phyloP scores from a whole-genome alignment of 192 early-diverging fungal genomes.

The Podila verticillata region DNA sequence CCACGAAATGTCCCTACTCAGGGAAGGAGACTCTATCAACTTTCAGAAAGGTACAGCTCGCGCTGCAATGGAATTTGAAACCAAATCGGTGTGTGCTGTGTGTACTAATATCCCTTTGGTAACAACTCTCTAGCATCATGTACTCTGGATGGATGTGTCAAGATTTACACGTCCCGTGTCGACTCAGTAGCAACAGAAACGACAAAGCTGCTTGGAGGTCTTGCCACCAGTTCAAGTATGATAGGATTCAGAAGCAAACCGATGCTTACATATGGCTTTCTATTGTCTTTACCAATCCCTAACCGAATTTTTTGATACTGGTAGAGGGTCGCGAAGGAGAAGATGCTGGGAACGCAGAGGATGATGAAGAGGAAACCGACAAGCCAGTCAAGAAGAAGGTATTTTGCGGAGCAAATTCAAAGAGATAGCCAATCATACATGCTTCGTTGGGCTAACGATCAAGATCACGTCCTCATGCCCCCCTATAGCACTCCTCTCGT shows the following conservation, averaged over 20 bases:
- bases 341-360: slow-evolving; percentile 47
- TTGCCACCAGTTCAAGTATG: slow-evolving; percentile 78
- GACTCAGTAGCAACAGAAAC: slow-evolving; percentile 96
- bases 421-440: too few relatives aligned
- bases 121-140: slow-evolving; percentile 75
- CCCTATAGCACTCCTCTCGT: slow-evolving; percentile 49
- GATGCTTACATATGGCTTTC: neutral
- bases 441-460: neutral
- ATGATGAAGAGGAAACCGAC: slow-evolving; percentile 58
- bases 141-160: slow-evolving; percentile 96
- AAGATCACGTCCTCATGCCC: slow-evolving; percentile 38
- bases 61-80: neutral
- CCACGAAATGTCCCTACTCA: slow-evolving; percentile 91
- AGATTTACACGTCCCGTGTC: slow-evolving; percentile 96
- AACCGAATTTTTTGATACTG: neutral
- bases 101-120: neutral
- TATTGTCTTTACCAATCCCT: neutral
- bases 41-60: slow-evolving; percentile 78
- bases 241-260: neutral
- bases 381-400: slow-evolving; percentile 55
- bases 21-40: slow-evolving; percentile 97
- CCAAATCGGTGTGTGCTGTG: too few relatives aligned
- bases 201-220: slow-evolving; percentile 86
- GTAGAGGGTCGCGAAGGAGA: slow-evolving; percentile 29
- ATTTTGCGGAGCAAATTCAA: neutral